phyloP scores from a whole-genome alignment of 140 eudicot species.

The Artemisia princeps region DNA sequence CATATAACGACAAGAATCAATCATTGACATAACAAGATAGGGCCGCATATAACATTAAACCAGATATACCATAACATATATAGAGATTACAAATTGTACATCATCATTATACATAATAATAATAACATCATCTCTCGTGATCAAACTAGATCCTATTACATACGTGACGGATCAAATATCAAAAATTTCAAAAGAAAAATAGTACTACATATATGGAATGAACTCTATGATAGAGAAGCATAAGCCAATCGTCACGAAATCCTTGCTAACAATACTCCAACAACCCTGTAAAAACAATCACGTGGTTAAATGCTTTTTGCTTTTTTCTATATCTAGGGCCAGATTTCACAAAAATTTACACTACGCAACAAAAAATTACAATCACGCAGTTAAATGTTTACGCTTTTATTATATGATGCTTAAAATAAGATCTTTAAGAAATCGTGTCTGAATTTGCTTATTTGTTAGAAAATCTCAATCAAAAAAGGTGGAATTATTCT shows the following conservation, averaged over 20 bases:
- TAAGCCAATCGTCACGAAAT: slow-evolving; percentile 32
- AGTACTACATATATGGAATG: slow-evolving; percentile 44
- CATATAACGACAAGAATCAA: slow-evolving; percentile 17
- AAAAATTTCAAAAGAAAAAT: slow-evolving; percentile 19
- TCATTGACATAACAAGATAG: slow-evolving; percentile 1
- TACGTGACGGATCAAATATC: slow-evolving; percentile 25
- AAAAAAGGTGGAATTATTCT: no score
- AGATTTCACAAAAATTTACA: no score
- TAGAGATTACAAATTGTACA: slow-evolving; percentile 42
- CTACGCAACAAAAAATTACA: no score
- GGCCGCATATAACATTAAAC: slow-evolving; percentile 20
- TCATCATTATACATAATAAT: slow-evolving; percentile 14
- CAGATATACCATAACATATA: slow-evolving; percentile 28
- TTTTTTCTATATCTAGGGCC: no score
- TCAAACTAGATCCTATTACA: slow-evolving; percentile 40
- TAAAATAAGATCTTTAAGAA: no score
- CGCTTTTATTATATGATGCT: no score
- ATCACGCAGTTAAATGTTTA: no score
- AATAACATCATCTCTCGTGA: slow-evolving; percentile 28
- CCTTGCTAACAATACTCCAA: slow-evolving; percentile 19
- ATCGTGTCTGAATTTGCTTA: no score
- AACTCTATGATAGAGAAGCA: slow-evolving; percentile 37
- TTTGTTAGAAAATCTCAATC: no score
- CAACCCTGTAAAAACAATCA: slow-evolving; percentile 42
- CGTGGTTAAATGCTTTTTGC: no score